phyloP scores from a whole-genome alignment of 2,329 filamentous ascomycete genomes.

The Penicillium janthinellum region DNA sequence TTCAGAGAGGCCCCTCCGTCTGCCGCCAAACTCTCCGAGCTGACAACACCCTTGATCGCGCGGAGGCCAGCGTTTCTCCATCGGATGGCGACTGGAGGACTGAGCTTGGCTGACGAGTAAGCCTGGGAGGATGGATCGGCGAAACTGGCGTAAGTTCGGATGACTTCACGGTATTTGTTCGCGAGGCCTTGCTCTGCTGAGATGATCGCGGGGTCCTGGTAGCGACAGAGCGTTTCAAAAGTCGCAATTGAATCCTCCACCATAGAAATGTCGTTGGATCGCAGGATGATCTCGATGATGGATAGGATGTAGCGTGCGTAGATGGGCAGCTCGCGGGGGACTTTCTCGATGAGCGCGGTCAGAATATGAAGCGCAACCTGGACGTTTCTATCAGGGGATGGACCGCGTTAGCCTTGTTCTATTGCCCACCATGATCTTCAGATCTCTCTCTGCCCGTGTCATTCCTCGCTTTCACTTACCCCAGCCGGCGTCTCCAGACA shows the following conservation, averaged over 20 bases:
- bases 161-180: slow-evolving; percentile 77
- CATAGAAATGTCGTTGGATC: slow-evolving; percentile 86
- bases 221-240: slow-evolving; percentile 83
- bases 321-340: slow-evolving; percentile 84
- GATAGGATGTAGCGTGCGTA: slow-evolving; percentile 83
- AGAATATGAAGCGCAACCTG: slow-evolving; percentile 94
- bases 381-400: slow-evolving; percentile 68
- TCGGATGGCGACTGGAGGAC: slow-evolving; percentile 73
- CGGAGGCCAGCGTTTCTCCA: slow-evolving; percentile 74
- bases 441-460: not conserved
- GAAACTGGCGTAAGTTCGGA: slow-evolving; percentile 76
- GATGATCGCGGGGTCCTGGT: slow-evolving; percentile 83
- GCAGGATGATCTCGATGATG: slow-evolving; percentile 79
- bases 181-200: slow-evolving; percentile 84
- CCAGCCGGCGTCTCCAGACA: slow-evolving; percentile 84
- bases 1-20: slow-evolving; percentile 75
- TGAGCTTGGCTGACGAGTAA: slow-evolving; percentile 56
- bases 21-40: slow-evolving; percentile 75
- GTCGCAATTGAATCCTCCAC: slow-evolving; percentile 85
- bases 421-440: no score
- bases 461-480: slow-evolving; percentile 58
- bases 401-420: slow-evolving; percentile 10
- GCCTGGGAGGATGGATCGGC: slow-evolving; percentile 63
- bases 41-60: slow-evolving; percentile 78
- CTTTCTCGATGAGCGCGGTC: slow-evolving; percentile 87